Percentiles rank a stretch among this genome's conserved stretches.
phyloP scores from a whole-genome alignment of 148 eudicot genomes.

The Selenicereus undatus region DNA sequence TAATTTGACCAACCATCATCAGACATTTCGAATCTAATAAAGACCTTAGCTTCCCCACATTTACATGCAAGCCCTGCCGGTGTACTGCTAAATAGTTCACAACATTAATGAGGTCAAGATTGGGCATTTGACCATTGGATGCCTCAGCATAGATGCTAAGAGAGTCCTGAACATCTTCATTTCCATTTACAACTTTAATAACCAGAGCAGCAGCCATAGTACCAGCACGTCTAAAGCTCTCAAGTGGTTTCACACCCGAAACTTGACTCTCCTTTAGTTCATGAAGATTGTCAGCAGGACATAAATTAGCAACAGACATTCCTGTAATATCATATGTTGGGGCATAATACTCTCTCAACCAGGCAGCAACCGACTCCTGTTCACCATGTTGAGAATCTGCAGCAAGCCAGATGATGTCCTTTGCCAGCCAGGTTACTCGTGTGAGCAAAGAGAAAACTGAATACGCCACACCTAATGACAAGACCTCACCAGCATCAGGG shows the following conservation, averaged over 20 bases:
- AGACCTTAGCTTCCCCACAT: slow-evolving; percentile 64
- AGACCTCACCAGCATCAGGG: slow-evolving; percentile 51
- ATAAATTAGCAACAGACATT: slow-evolving; percentile 28
- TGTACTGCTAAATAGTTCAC: slow-evolving; percentile 91
- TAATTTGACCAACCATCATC: slow-evolving; percentile 43
- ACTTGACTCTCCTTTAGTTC: slow-evolving; percentile 21
- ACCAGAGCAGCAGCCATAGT: slow-evolving; percentile 98
- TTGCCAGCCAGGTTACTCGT: slow-evolving; percentile 88
- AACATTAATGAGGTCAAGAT: slow-evolving; percentile 88
- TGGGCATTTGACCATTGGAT: slow-evolving; percentile 98
- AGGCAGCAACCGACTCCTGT: slow-evolving; percentile 70
- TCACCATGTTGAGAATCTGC: slow-evolving; percentile 92
- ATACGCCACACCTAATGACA: slow-evolving; percentile 72
- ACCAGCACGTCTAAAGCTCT: slow-evolving; percentile 80
- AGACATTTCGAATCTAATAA: slow-evolving; percentile 63
- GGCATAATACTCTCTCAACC: slow-evolving; percentile 78
- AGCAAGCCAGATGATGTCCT: slow-evolving; percentile 97
- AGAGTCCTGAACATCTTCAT: slow-evolving; percentile 40
- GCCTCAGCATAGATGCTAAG: slow-evolving; percentile 90
- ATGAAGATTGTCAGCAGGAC: slow-evolving; percentile 31
- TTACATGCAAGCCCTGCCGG: slow-evolving; percentile 70
- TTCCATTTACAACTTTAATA: slow-evolving; percentile 61
- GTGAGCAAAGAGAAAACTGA: slow-evolving; percentile 72
- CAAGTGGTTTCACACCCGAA: slow-evolving; percentile 29
- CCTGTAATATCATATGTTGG: slow-evolving; percentile 50